phyloP scores from a whole-genome alignment of 2,329 filamentous ascomycete genomes.

The Oidium heveae region DNA sequence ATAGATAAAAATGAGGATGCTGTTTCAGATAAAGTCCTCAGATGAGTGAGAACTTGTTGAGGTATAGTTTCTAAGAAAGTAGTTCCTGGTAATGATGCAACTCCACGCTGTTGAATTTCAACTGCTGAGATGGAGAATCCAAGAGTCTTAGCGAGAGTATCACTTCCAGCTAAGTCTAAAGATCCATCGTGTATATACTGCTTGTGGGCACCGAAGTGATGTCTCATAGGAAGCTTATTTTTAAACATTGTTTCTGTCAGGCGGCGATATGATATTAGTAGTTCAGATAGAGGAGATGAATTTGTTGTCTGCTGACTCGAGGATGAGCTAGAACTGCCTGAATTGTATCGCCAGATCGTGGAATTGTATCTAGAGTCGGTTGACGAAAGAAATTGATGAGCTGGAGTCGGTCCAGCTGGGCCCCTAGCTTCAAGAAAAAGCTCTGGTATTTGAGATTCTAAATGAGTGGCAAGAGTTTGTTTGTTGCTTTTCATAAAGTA shows the following conservation, averaged over 20 bases:
- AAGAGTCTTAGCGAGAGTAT: constrained; percentile 38
- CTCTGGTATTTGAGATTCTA: constrained; percentile 10
- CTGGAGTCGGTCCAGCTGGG: background rate
- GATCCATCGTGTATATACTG: constrained; percentile 4
- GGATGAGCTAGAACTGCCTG: constrained; percentile 12
- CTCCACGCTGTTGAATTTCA: constrained; percentile 77
- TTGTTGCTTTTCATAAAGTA: constrained; percentile 11
- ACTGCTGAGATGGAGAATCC: constrained; percentile 69
- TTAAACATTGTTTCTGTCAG: constrained; percentile 30
- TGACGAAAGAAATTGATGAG: constrained; percentile 3
- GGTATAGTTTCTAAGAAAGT: constrained; percentile 67
- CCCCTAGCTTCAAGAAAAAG: constrained; percentile 11
- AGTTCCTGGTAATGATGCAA: constrained; percentile 45
- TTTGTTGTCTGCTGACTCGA: constrained; percentile 17
- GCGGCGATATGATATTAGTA: constrained; percentile 34
- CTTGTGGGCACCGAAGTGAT: constrained; percentile 6
- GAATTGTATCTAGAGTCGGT: constrained; percentile 6
- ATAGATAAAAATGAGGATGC: constrained; percentile 63
- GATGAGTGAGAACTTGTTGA: constrained; percentile 58
- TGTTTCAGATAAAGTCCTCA: constrained; percentile 74
- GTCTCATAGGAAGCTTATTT: constrained; percentile 24
- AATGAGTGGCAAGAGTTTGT: constrained; percentile 5
- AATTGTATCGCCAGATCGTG: constrained; percentile 9
- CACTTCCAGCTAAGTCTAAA: constrained; percentile 26
- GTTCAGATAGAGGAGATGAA: constrained; percentile 21